Percentiles rank a stretch among this genome's conserved stretches.
Evolutionary conservation across 1,284 basidiomycete species (phyloP).

Genomic region (Papiliotrema laurentii): DNA sequence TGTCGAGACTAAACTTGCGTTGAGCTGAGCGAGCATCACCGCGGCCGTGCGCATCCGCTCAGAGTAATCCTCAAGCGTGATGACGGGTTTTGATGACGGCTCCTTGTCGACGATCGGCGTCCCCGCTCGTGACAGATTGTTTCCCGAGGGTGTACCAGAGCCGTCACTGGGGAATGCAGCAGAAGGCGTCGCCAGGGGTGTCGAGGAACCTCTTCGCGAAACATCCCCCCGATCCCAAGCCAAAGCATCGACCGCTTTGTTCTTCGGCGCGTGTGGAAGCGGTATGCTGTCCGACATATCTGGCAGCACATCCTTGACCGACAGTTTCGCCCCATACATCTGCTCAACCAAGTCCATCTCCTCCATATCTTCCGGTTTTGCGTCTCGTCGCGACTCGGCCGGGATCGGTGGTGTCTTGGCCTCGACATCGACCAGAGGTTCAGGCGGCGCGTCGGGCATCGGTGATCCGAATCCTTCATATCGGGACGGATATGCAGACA

Average conservation of each 20-base stretch:
- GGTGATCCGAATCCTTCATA: slow-evolving; percentile 24
- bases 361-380: slow-evolving; percentile 57
- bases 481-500: neutral
- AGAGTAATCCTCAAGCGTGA: slow-evolving; percentile 86
- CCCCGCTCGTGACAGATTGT: neutral
- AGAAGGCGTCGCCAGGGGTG: slow-evolving; percentile 1
- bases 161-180: neutral
- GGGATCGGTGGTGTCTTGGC: neutral
- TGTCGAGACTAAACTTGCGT: slow-evolving; percentile 65
- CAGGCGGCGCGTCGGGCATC: slow-evolving; percentile 17
- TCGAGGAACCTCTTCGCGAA: slow-evolving; percentile 19
- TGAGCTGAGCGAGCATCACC: slow-evolving; percentile 96
- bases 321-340: slow-evolving; percentile 72
- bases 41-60: slow-evolving; percentile 97
- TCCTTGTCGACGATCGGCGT: neutral
- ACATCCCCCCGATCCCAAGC: slow-evolving; percentile 56
- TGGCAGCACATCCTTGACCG: slow-evolving; percentile 62
- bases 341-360: slow-evolving; percentile 95
- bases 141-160: slow-evolving; percentile 8
- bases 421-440: neutral
- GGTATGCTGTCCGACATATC: slow-evolving; percentile 77
- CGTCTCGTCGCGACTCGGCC: slow-evolving; percentile 3
- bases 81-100: slow-evolving; percentile 34
- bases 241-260: slow-evolving; percentile 77
- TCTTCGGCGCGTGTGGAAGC: slow-evolving; percentile 73